Evolutionary conservation across 2,329 filamentous ascomycete species (phyloP).

Genomic region (Fusarium beomiforme): DNA sequence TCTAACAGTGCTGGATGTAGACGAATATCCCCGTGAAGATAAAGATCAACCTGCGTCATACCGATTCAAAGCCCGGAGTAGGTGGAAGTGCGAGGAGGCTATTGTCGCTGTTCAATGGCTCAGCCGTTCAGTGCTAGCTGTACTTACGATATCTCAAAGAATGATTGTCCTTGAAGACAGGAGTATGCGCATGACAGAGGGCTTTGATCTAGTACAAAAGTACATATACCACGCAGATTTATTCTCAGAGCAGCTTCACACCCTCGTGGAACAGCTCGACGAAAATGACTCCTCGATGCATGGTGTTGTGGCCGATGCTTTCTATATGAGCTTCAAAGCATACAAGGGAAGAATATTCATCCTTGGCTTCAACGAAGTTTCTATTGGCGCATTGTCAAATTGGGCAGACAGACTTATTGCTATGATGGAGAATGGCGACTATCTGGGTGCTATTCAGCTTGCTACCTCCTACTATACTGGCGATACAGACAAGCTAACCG

Average conservation of each 20-base stretch:
- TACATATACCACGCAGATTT: slow-evolving; percentile 92
- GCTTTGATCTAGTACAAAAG: slow-evolving; percentile 89
- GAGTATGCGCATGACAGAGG: slow-evolving; percentile 89
- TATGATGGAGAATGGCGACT: slow-evolving; percentile 96
- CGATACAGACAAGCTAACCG: slow-evolving; percentile 90
- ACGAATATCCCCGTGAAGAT: slow-evolving; percentile 74
- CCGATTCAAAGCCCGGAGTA: slow-evolving; percentile 81
- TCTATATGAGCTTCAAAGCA: slow-evolving; percentile 95
- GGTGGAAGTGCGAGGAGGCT: slow-evolving; percentile 94
- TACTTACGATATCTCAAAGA: slow-evolving; percentile 93
- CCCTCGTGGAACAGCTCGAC: slow-evolving; percentile 86
- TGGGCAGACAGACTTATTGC: slow-evolving; percentile 96
- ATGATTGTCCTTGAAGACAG: slow-evolving; percentile 92
- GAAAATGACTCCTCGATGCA: slow-evolving; percentile 91
- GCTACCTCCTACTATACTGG: slow-evolving; percentile 94
- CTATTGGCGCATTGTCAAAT: slow-evolving; percentile 91
- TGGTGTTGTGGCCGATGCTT: slow-evolving; percentile 95
- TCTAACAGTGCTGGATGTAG: slow-evolving; percentile 90
- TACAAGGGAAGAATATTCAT: slow-evolving; percentile 96
- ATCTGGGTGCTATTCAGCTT: slow-evolving; percentile 88
- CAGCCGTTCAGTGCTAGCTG: slow-evolving; percentile 88
- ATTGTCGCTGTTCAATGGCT: slow-evolving; percentile 98
- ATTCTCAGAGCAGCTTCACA: slow-evolving; percentile 87
- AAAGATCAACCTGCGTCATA: slow-evolving; percentile 82
- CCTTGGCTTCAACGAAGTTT: slow-evolving; percentile 91